A percentile compares a stretch with the other conserved stretches of the same genome.
These are phyloP conservation scores for Brassica napus DNA, from an alignment of 345 rosid genomes.

Conservation along the genomic window Da-Ae NC_063452.1:27413001-27413500, in stretches of 20 bases:
- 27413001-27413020: not conserved
- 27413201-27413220: not conserved
- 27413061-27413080: constrained; percentile 2
- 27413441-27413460: constrained; percentile 36
- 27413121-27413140: constrained; percentile 40
- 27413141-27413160: constrained; percentile 35
- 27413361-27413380: constrained; percentile 78
- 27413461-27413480: constrained; percentile 85
- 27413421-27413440: not conserved
- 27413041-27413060: constrained; percentile 26
- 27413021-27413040: constrained; percentile 32
- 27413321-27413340: constrained; percentile 70
- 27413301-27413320: constrained; percentile 92
- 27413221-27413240: too few relatives aligned
- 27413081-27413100: not conserved
- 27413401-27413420: not conserved
- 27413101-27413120: constrained; percentile 23
- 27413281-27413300: constrained; percentile 64
- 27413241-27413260: not conserved
- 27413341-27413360: constrained; percentile 76
- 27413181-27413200: not conserved
- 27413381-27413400: constrained; percentile 45
- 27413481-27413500: constrained; percentile 60
- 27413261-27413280: not conserved
- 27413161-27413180: not conserved